These are phyloP conservation scores for Trichosporon inkin DNA, from an alignment of 1,284 basidiomycete species.

Conservation along the genomic window DNA sequence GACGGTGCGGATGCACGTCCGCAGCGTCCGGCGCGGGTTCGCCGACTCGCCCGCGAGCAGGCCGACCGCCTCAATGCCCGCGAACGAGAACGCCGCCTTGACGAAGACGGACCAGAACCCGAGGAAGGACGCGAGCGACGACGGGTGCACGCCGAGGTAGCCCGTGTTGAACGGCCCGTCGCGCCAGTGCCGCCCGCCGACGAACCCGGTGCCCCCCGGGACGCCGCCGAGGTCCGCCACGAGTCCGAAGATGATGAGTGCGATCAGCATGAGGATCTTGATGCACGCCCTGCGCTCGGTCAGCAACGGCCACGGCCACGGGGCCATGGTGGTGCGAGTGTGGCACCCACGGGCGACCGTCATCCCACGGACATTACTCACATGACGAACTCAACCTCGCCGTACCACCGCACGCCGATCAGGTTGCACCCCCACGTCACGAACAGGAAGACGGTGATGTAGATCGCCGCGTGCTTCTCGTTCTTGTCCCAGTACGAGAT, in stretches of 20 bases:
- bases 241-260: slow-evolving; percentile 59
- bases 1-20: slow-evolving; percentile 57
- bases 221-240: slow-evolving; percentile 69
- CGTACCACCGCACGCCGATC: slow-evolving; percentile 20
- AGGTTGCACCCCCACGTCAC: slow-evolving; percentile 13
- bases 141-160: slow-evolving; percentile 17
- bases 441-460: slow-evolving; percentile 19
- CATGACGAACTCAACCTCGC: slow-evolving; percentile 58
- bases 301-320: not conserved
- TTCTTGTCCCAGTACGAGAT: slow-evolving; percentile 69
- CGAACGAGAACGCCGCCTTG: slow-evolving; percentile 34
- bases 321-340: slow-evolving; percentile 27
- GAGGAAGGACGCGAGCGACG: slow-evolving; percentile 52
- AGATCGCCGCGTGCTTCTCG: slow-evolving; percentile 15
- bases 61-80: slow-evolving; percentile 48
- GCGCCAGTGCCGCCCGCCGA: slow-evolving; percentile 27
- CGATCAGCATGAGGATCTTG: slow-evolving; percentile 16
- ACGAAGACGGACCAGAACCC: slow-evolving; percentile 59
- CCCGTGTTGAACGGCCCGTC: slow-evolving; percentile 27
- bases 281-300: not conserved
- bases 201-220: slow-evolving; percentile 54
- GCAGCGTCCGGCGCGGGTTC: slow-evolving; percentile 66
- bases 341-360: no score
- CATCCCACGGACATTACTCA: slow-evolving; percentile 35
- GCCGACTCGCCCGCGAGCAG: slow-evolving; percentile 50